Base-by-base conservation (phyloP, 176 grass and related monocot genomes). In the Musa beccarii region DNA sequence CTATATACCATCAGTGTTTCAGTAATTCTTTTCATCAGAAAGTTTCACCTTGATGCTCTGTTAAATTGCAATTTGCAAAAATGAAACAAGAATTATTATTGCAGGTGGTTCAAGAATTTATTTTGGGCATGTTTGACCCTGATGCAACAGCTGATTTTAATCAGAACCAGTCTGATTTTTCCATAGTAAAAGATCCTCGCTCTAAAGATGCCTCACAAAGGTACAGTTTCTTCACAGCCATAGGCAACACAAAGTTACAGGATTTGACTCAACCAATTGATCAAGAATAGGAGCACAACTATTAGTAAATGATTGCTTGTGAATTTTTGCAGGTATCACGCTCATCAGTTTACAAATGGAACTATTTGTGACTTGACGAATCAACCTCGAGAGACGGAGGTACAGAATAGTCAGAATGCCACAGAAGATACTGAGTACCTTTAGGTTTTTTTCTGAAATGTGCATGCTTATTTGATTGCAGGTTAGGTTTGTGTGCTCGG, bases 401-500 rank as follows among this genome's bases (percentile, higher is more conserved):
- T 99, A 70, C 20, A 65, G 16, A 14, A 62, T 9, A 52, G 49
- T 62, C 53, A 5, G 17, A 52, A n/a, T 11, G 52, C 28, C 49
- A 5, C 25, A 24, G 13, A 25, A 15, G 20, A 26, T 76, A 43
- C 59, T 1, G 29, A 73, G 20, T 73, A 76, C 43, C 43, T 57
- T 3, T 24, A 49, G 1, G 11, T 49, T 23, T 76, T 15, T 62
- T 52, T 53, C 23, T 54, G 19, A 57, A 23, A 57, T 24, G 49
- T 71, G 10, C 7, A 23, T 54, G 15, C 17, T 61, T 0, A 54
- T 21, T 85, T 85, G 43, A 72, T 80, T 26, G 29, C 86, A 99
- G 91, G 91, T 94, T 81, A 85, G 91, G 54, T 99, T 91, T 89
- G 81, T 99, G n/a, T 99, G 95, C 75, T 84, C 90, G 0, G 90